Conservation (phyloP, 2,329 filamentous ascomycete species). For the Ceratocystis huliohia region DNA sequence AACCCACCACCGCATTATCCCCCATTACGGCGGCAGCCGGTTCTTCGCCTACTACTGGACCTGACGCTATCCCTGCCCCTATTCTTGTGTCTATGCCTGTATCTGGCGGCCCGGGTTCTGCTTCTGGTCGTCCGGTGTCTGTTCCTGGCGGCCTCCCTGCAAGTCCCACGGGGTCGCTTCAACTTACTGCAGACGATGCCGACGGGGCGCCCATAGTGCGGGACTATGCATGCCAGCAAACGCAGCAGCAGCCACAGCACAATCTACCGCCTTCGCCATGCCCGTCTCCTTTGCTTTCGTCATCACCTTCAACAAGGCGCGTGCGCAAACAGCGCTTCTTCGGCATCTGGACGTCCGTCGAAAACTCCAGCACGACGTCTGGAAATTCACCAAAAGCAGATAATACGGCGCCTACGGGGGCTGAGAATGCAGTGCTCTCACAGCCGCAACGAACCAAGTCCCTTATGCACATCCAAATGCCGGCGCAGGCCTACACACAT, state of each 20-base stretch:
- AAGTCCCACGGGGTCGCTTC: not conserved
- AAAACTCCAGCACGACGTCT: not conserved
- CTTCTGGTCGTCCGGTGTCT: not conserved
- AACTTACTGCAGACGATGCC: not conserved
- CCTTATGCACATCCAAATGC: not conserved
- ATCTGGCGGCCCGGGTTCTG: not conserved
- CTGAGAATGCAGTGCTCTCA: not conserved
- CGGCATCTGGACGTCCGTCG: slow-evolving; percentile 3
- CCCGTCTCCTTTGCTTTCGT: not conserved
- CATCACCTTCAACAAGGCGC: not conserved
- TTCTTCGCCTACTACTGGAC: not conserved
- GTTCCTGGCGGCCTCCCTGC: not conserved
- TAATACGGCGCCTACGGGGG: too few species aligned
- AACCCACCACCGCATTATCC: slow-evolving; percentile 6
- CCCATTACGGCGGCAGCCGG: not conserved
- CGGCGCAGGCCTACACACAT: not conserved
- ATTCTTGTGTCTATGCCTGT: not conserved
- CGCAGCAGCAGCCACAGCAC: not conserved
- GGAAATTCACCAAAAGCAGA: too few species aligned
- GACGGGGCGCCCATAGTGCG: not conserved
- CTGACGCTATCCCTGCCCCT: not conserved
- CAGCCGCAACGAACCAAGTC: not conserved
- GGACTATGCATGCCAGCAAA: not conserved
- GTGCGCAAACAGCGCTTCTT: slow-evolving; percentile 4
- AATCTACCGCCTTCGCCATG: not conserved